Evolutionary conservation across 257 asterid genomes (phyloP), one percentile per base, ranked within the genome.

Genomic region (Leonotis leonurus): DNA sequence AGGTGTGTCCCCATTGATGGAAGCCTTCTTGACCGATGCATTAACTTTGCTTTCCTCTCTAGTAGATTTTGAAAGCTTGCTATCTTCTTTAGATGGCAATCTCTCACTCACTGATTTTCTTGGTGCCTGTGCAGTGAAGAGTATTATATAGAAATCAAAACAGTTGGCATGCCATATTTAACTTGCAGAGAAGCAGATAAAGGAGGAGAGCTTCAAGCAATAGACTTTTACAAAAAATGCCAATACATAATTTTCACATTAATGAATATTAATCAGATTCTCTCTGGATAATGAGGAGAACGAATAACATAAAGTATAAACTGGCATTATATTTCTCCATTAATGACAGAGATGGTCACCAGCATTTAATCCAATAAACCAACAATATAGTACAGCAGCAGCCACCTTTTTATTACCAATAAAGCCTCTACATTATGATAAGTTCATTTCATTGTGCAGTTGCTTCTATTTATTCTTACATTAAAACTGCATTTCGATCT

Each of bases 21-120:
- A 58, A 70, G 64, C 77, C 73, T 75, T 86, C 70, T 75, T 81
- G 33, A 65, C 56, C 12, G 89, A 73, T 69, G 76, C 33, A 66
- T 66, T 78, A 46, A 69, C 71, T 58, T 71, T 79, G 68, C 63
- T 85, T 65, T 82, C 94, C 67, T 75, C 92, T 74, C 70, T 80
- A 43, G 76, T 69, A 56, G 84, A 70, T 71, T 80, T 90, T 25
- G 76, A 64, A 65, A 85, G 78, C 56, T 78, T 84, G 27, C 68
- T 78, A 43, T 83, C 93, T 53, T 83, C 95, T 75, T 80, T 88
- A 32, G 86, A 74, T 13, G 77, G 76, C 71, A 73, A 55, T 61
- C 78, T 81, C 72, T 84, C 98, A n/a, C 84, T 69, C n/a, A 75
- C 75, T 41, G 87, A 81, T 68, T 83, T 92, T 74, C 90, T 86